Conservation (phyloP, 2,329 filamentous ascomycete species). For the Knufia fluminis region DNA sequence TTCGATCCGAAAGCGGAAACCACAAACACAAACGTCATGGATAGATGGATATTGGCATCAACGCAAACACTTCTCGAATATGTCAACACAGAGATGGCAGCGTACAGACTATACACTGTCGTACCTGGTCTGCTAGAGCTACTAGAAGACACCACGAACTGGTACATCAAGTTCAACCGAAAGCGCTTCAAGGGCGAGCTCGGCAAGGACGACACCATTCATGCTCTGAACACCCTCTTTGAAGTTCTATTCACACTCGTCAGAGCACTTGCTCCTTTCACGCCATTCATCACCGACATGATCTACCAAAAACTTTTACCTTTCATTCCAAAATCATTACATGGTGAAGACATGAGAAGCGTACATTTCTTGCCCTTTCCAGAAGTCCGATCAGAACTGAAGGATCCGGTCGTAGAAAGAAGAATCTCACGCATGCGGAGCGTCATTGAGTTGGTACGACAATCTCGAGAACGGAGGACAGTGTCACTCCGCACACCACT, state of each 20-base stretch:
- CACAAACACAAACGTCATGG: constrained; percentile 77
- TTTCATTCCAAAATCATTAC: constrained; percentile 65
- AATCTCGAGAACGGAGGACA: constrained; percentile 73
- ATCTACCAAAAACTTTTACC: constrained; percentile 80
- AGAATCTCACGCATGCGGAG: constrained; percentile 86
- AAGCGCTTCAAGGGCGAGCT: constrained; percentile 79
- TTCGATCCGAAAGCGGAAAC: constrained; percentile 65
- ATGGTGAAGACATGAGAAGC: constrained; percentile 65
- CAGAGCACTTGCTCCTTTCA: constrained; percentile 84
- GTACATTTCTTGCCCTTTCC: constrained; percentile 92
- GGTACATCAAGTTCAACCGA: constrained; percentile 87
- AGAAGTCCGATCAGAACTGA: constrained; percentile 77
- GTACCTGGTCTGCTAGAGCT: constrained; percentile 67
- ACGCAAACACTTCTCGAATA: constrained; percentile 78
- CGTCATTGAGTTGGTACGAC: constrained; percentile 82
- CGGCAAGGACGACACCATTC: constrained; percentile 73
- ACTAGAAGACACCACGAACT: constrained; percentile 85
- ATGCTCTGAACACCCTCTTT: constrained; percentile 88
- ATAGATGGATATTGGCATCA: constrained; percentile 80
- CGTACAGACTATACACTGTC: constrained; percentile 71
- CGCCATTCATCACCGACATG: constrained; percentile 87
- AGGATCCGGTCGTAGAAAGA: constrained; percentile 76
- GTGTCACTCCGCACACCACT: constrained; percentile 85
- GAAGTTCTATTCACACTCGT: constrained; percentile 86
- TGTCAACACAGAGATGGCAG: constrained; percentile 77